Base-by-base conservation (phyloP, 306 rosid genomes). In the Prunus armeniaca region DNA sequence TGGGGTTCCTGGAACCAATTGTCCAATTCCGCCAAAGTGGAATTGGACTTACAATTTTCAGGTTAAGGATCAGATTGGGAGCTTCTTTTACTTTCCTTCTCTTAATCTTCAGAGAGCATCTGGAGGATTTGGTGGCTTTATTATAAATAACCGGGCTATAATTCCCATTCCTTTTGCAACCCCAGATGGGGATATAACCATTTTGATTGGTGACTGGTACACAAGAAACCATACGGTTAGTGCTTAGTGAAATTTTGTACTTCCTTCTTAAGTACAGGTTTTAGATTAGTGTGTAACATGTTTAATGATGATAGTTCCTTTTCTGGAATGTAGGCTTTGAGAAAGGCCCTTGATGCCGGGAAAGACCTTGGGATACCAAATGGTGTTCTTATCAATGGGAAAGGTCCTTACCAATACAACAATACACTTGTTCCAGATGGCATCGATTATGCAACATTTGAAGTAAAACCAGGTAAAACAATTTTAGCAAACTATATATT, bases 1-100 rank as follows among this genome's bases (percentile, higher is more conserved):
- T 80, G 98, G 97, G 72, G 91, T 94, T 80, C 90, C 80, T 45
- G 98, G 98, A 72, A 91, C 98, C 28, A 94, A 92, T 57, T 94
- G 98, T 52, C 98, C 98, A 4, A 92, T 94, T 85, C 98, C 96
- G 27, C 83, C 98, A n/a, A 92, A 88, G 84, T 94, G 98, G 98
- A 94, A 94, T 82, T 94, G 98, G 98, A 94, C 98, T 52, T 94
- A 90, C 79, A 85, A 90, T 62, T 94, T 94, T 83, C 98, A 94
- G 81, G 97, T 94, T 5, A 94, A 94, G 86, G 98, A 94, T 84
- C 98, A 94, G 78, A 83, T 94, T 79, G 98, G 98, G 75, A 94
- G 98, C 81, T 94, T 89, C 81, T 91, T 91, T 85, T 94, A 94
- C 89, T 91, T 94, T 70, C 98, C 98, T 14, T 90, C 98, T 10